Evolutionary conservation across 345 rosid species (phyloP).

Genomic region (Hibiscus syriacus): DNA sequence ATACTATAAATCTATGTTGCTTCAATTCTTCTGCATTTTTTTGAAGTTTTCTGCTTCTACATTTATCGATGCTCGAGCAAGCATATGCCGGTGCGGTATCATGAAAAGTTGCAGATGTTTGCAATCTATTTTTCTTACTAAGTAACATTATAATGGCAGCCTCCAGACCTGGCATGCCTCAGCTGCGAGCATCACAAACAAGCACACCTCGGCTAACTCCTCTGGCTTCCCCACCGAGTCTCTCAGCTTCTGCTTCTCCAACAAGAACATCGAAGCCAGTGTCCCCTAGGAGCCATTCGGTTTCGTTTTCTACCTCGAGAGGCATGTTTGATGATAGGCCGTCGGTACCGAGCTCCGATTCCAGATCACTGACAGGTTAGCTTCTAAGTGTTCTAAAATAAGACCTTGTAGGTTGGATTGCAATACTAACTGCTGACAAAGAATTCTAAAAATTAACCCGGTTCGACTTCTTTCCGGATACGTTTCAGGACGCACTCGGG

Average conservation of each 20-base stretch:
- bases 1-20: neutral
- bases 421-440: neutral
- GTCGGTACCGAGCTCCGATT: slow-evolving; percentile 47
- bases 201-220: slow-evolving; percentile 76
- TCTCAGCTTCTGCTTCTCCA: slow-evolving; percentile 78
- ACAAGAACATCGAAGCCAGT: slow-evolving; percentile 63
- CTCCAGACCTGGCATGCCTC: neutral
- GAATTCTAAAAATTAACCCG: neutral
- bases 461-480: neutral
- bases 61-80: no score
- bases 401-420: neutral
- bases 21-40: no score
- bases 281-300: slow-evolving; percentile 68
- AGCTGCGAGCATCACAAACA: slow-evolving; percentile 40
- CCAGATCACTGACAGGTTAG: slow-evolving; percentile 64
- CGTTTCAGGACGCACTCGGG: slow-evolving; percentile 63
- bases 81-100: no score
- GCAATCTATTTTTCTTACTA: slow-evolving; percentile 1
- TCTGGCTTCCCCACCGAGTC: slow-evolving; percentile 69
- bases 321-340: slow-evolving; percentile 70
- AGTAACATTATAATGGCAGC: slow-evolving; percentile 11
- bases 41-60: no score
- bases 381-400: no score
- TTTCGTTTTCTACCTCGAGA: slow-evolving; percentile 74
- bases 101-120: neutral